Evolutionary conservation across 768 basidiomycete genomes (phyloP).

Genomic region (Holtermanniella nyarrowii): DNA sequence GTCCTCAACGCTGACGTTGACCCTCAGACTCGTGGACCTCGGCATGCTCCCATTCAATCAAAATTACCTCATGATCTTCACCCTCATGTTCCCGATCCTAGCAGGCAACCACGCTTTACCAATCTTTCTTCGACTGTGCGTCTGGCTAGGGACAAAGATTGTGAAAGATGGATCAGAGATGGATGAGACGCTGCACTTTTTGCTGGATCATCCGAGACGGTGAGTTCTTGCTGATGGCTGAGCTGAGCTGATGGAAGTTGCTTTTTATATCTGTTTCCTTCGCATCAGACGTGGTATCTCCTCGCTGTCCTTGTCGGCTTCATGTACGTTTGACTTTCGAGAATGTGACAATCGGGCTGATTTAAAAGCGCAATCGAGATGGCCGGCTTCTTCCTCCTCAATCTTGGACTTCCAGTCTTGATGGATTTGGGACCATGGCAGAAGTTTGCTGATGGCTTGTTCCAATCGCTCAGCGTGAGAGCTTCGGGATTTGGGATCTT

Average conservation of each 20-base stretch:
- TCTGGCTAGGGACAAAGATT: constrained; percentile 33
- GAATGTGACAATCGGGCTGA: background rate
- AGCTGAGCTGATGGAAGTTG: constrained; percentile 12
- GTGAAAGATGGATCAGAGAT: constrained; percentile 12
- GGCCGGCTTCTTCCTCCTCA: constrained; percentile 26
- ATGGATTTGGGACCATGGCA: constrained; percentile 13
- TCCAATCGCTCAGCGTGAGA: constrained; percentile 31
- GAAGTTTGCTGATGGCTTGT: constrained; percentile 23
- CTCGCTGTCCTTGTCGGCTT: constrained; percentile 17
- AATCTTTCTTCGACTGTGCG: constrained; percentile 23
- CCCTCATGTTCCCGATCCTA: constrained; percentile 22
- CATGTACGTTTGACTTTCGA: constrained; percentile 19
- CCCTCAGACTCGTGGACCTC: constrained; percentile 23
- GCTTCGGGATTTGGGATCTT: constrained; percentile 32
- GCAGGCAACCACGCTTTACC: constrained; percentile 36
- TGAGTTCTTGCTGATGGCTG: constrained; percentile 6
- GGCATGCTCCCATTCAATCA: constrained; percentile 22
- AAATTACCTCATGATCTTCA: constrained; percentile 26
- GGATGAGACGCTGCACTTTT: constrained; percentile 32
- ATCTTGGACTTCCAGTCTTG: constrained; percentile 24
- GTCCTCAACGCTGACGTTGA: background rate
- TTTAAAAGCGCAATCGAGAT: constrained; percentile 18
- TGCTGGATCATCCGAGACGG: constrained; percentile 35
- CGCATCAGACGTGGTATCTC: constrained; percentile 38
- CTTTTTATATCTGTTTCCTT: constrained; percentile 37